These are phyloP conservation scores for Hevea brasiliensis DNA, from an alignment of 345 rosid species.

Conservation along the genomic window DNA sequence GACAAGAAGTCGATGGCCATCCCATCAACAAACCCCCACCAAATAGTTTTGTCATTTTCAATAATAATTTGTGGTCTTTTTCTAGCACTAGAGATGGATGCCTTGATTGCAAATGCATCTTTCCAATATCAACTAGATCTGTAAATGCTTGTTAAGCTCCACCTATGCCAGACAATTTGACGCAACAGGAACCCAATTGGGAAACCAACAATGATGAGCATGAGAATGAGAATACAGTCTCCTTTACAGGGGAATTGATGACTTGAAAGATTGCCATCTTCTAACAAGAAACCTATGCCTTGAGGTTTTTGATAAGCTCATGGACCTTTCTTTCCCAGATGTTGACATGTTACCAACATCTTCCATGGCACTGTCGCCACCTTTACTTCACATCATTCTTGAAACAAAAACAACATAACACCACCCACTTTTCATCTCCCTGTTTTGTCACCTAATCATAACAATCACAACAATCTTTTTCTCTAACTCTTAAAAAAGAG, in stretches of 20 bases:
- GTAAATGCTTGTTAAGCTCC: too few relatives aligned
- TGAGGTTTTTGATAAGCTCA: slow-evolving; percentile 3
- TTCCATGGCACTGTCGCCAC: background rate
- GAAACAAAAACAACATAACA: too few relatives aligned
- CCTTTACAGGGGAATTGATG: background rate
- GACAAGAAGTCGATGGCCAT: background rate
- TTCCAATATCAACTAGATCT: too few relatives aligned
- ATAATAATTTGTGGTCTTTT: too few relatives aligned
- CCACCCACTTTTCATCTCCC: background rate
- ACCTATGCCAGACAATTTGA: background rate
- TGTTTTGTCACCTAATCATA: too few relatives aligned
- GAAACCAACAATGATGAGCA: background rate
- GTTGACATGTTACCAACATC: slow-evolving; percentile 2
- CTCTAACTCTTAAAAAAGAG: background rate
- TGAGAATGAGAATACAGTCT: background rate
- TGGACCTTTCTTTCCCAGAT: slow-evolving; percentile 9
- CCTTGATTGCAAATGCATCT: too few relatives aligned
- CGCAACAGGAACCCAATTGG: background rate
- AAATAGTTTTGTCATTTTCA: too few relatives aligned
- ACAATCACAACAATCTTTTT: background rate
- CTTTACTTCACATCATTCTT: background rate
- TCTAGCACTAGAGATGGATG: background rate
- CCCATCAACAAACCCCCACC: background rate
- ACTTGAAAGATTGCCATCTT: background rate
- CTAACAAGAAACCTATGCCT: slow-evolving; percentile 8